These are phyloP conservation scores for Cronartium ribicola DNA, from an alignment of 1,284 basidiomycete genomes.

Conservation along the genomic window DNA sequence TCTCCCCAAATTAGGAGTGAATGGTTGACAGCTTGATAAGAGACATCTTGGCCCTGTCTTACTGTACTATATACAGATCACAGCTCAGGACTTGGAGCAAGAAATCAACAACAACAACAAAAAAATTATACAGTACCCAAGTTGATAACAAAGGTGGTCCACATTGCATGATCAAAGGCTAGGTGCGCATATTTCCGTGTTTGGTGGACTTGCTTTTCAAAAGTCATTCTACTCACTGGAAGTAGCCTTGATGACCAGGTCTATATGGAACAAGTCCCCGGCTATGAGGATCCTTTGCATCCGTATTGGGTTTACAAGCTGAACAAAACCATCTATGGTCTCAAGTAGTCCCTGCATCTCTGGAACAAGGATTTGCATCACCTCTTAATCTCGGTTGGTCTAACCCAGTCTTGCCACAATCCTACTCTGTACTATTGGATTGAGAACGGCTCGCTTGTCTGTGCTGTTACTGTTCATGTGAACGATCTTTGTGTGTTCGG, in stretches of 20 bases:
- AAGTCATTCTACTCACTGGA: too few relatives aligned
- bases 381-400: neutral
- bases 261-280: slow-evolving; percentile 8
- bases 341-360: slow-evolving; percentile 7
- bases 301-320: slow-evolving; percentile 12
- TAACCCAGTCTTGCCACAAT: neutral
- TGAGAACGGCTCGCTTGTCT: neutral
- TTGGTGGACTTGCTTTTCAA: too few relatives aligned
- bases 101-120: too few relatives aligned
- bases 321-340: neutral
- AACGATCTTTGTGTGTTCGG: slow-evolving; percentile 7
- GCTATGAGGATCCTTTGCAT: neutral
- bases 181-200: too few relatives aligned
- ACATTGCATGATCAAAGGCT: too few relatives aligned
- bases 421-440: slow-evolving; percentile 7
- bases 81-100: too few relatives aligned
- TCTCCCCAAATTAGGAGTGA: too few relatives aligned
- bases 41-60: too few relatives aligned
- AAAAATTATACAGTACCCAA: too few relatives aligned
- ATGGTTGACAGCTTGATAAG: too few relatives aligned
- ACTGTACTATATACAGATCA: too few relatives aligned
- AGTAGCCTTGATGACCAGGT: neutral
- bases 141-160: too few relatives aligned
- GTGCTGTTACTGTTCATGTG: slow-evolving; percentile 10
- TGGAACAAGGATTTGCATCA: slow-evolving; percentile 7